Conservation (phyloP, 495 filamentous ascomycete species). For the Cladorrhinum samala region DNA sequence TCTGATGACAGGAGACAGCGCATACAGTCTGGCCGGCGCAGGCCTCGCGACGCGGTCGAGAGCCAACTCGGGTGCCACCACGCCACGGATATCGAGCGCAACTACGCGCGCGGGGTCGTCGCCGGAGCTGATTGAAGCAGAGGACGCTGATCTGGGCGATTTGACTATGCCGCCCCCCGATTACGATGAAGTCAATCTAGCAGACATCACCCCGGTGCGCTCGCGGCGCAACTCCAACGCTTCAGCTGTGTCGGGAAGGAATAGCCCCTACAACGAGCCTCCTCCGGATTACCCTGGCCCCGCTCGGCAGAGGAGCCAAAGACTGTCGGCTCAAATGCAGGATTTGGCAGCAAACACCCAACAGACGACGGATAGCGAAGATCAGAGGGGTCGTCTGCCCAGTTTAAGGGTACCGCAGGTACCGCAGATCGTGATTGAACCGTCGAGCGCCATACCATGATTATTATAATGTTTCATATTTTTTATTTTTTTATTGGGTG, state of each 20-base stretch:
- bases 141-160: conserved; percentile 43
- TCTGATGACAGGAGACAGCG: conserved; percentile 18
- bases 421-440: conserved; percentile 49
- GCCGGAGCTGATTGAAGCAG: conserved; percentile 38
- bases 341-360: conserved; percentile 16
- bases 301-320: conserved; percentile 19
- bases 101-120: conserved; percentile 30
- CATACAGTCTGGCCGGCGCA: conserved; percentile 18
- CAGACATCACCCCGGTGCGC: conserved; percentile 29
- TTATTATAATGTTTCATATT: neutral
- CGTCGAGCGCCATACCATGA: conserved; percentile 37
- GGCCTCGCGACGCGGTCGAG: conserved; percentile 18
- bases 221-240: conserved; percentile 26
- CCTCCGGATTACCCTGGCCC: conserved; percentile 47
- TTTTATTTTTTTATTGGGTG: neutral
- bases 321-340: conserved; percentile 30
- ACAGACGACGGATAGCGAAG: conserved; percentile 3
- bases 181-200: conserved; percentile 51
- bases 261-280: conserved; percentile 35
- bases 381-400: conserved; percentile 26
- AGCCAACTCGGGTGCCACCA: conserved; percentile 23
- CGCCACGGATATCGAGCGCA: conserved; percentile 16
- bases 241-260: conserved; percentile 28
- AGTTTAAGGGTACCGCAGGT: conserved; percentile 38
- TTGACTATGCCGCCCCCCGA: conserved; percentile 46